Evolutionary conservation across 345 rosid genomes (phyloP), one percentile per base, ranked within the genome.

Genomic region (Draba incana): DNA sequence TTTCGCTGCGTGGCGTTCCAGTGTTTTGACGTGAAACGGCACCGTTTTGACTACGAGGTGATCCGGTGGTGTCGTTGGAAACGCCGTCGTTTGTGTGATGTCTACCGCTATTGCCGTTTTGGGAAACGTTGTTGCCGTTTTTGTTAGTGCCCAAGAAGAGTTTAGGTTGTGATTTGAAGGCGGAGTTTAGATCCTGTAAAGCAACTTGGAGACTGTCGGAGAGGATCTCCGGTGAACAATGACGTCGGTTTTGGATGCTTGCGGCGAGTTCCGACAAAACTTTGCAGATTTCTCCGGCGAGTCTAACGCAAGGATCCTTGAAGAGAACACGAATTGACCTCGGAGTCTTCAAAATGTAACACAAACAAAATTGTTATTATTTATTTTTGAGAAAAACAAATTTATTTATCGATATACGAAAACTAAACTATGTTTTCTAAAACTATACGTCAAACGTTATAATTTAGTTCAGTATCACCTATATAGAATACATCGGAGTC

Each of bases 121-220:
- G 82, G 68, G 83, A 38, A 39, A 58, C 37, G 37, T 6, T 20
- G 43, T 0, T 25, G 47, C 9, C 44, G 15, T 54, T 71, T 53
- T 35, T 56, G 69, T 83, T 75, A 52, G 87, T 76, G 56, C 97
- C 90, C 3, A 87, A 82, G 57, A 87, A 84, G 63, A 88, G 88
- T 57, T 86, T 82, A 1, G 97, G 94, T 56, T 88, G 94, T 42
- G 97, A 84, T 42, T 84, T 86, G 52, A 90, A 51, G 12, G 94
- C 90, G 1, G 71, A 69, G 83, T 90, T 82, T 12, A 90, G 85
- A 68, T 91, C 97, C 33, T 81, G 89, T 24, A 90, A 59, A 54
- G 97, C 89, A 30, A 84, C 84, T 1, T 88, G 88, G 30, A 91
- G 95, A 58, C 83, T 81, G 45, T 88, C 95, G 0, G 92, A 88